Percentiles rank a stretch among this genome's conserved stretches.
Conservation (phyloP, 495 filamentous ascomycete species). For the Hapsidospora chrysogenum region DNA sequence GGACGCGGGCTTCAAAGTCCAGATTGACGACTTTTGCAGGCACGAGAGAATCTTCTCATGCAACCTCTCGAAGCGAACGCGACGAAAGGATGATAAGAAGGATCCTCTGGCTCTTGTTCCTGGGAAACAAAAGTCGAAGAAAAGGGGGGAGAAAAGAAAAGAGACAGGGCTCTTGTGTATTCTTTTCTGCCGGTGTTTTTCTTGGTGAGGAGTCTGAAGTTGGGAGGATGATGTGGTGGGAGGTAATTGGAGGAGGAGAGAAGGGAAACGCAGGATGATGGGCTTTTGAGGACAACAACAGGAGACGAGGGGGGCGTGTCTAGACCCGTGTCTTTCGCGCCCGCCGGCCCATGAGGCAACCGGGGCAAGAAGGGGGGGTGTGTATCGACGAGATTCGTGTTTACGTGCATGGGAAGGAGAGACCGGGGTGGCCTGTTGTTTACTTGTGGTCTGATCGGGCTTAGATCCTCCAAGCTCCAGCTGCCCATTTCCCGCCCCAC, state of each 20-base stretch:
- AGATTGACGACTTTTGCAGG: constrained; percentile 73
- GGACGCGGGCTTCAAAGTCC: constrained; percentile 99
- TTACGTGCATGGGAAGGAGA: too few species aligned
- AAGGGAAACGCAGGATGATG: background rate
- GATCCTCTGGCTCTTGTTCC: constrained; percentile 56
- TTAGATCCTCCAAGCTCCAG: too few species aligned
- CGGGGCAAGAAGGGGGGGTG: background rate
- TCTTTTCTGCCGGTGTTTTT: too few species aligned
- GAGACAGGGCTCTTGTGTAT: constrained; percentile 5
- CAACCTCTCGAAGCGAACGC: constrained; percentile 72
- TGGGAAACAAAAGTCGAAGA: constrained; percentile 30
- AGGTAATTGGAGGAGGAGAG: constrained; percentile 3
- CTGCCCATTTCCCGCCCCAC: too few species aligned
- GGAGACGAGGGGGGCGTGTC: background rate
- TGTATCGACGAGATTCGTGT: too few species aligned
- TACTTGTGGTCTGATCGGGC: too few species aligned
- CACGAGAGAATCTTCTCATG: constrained; percentile 70
- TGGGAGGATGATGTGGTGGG: background rate
- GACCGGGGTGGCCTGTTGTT: background rate
- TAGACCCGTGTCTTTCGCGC: too few species aligned
- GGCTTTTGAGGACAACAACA: constrained; percentile 1
- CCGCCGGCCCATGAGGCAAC: too few species aligned
- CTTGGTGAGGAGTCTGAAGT: background rate
- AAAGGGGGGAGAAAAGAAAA: constrained; percentile 10
- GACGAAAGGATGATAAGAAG: constrained; percentile 95